Evolutionary conservation across 2,329 filamentous ascomycete genomes (phyloP).

Genomic region (Aspergillus pseudonomiae): DNA sequence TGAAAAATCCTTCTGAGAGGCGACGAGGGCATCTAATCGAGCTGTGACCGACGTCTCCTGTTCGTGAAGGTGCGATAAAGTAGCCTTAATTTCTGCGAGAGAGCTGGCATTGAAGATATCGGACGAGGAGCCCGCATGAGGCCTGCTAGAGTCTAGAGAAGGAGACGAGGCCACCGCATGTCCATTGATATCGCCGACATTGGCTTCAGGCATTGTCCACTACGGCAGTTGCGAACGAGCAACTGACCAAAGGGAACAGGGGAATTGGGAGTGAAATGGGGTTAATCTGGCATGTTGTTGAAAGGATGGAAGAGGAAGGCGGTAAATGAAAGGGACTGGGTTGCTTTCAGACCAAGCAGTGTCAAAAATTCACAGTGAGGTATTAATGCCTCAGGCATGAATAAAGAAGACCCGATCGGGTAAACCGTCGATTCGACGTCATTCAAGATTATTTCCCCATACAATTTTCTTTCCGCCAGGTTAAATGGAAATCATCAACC

Average conservation of each 20-base stretch:
- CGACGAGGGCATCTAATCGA: constrained; percentile 74
- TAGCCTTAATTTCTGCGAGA: constrained; percentile 76
- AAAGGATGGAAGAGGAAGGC: constrained; percentile 12
- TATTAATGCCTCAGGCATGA: constrained; percentile 5
- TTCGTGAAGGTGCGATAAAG: constrained; percentile 72
- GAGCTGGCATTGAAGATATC: constrained; percentile 71
- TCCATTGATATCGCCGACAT: constrained; percentile 29
- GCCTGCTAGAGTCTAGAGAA: constrained; percentile 6
- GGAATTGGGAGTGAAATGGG: background rate
- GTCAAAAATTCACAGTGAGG: too few relatives aligned
- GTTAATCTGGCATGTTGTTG: constrained; percentile 12
- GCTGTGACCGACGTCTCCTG: constrained; percentile 75
- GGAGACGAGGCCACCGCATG: constrained; percentile 17
- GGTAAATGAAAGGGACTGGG: background rate
- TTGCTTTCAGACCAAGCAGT: background rate
- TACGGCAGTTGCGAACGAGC: background rate
- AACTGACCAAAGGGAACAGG: background rate
- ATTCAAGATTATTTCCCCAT: background rate
- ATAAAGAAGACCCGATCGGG: background rate
- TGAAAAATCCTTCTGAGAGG: constrained; percentile 82
- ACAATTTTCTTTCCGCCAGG: background rate
- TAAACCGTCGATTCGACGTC: constrained; percentile 4
- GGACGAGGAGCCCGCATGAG: constrained; percentile 18
- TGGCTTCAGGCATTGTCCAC: constrained; percentile 25
- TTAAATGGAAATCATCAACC: background rate